Conservation (phyloP, 768 basidiomycete species). For the Rhodocollybia butyracea region DNA sequence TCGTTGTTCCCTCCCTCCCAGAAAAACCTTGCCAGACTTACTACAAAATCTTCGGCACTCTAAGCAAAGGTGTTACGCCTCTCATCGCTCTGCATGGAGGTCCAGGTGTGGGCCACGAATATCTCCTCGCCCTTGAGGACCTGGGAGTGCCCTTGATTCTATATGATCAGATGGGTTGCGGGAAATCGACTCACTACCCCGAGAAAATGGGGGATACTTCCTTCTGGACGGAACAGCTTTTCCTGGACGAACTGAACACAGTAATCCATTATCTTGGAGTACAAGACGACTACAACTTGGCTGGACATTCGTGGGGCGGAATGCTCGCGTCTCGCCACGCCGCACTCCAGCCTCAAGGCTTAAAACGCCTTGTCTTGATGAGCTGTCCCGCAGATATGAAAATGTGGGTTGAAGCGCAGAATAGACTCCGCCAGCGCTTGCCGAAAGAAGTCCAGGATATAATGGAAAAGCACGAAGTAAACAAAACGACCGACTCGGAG, state of each 20-base stretch:
- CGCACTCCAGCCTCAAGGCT: conserved; percentile 24
- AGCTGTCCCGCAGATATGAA: conserved; percentile 24
- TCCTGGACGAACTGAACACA: conserved; percentile 36
- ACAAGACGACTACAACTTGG: conserved; percentile 29
- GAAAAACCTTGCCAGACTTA: conserved; percentile 34
- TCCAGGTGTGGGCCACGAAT: conserved; percentile 34
- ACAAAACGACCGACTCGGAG: conserved; percentile 22
- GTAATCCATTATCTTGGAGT: conserved; percentile 35
- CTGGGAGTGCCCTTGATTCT: conserved; percentile 38
- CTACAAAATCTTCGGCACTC: conserved; percentile 37
- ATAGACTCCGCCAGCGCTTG: conserved; percentile 22
- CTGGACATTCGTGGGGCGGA: conserved; percentile 46
- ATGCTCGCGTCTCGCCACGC: conserved; percentile 34
- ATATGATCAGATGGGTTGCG: conserved; percentile 44
- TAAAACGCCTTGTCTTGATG: conserved; percentile 27
- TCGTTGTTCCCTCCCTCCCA: conserved; percentile 18
- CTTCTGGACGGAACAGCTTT: conserved; percentile 40
- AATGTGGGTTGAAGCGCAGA: conserved; percentile 22
- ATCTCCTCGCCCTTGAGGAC: conserved; percentile 31
- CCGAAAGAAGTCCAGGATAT: conserved; percentile 29
- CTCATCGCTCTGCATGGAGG: conserved; percentile 43
- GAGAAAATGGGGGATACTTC: conserved; percentile 33
- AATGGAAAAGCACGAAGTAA: conserved; percentile 25
- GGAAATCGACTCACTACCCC: conserved; percentile 38
- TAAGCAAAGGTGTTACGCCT: conserved; percentile 25